Base-by-base conservation (phyloP, 371 early-diverging fungal species). In the Saksenaea oblongispora region DNA sequence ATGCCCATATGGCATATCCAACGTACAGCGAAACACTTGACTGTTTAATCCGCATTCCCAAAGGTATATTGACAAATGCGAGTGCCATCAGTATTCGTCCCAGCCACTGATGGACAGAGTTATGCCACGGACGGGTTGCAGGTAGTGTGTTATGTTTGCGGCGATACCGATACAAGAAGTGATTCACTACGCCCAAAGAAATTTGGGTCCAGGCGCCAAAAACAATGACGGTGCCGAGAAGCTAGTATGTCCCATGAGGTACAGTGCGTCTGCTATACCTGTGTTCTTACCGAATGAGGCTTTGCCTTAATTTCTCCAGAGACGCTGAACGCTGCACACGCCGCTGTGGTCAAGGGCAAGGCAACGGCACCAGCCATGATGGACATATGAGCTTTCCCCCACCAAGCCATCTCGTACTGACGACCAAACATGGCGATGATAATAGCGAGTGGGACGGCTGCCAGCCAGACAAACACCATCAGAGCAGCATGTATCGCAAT, bases 311-410 rank as follows among this genome's bases (percentile, higher is more conserved):
- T 26, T 14, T 62, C 36, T 15, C 69, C 66, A 10, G 68, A 54
- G n/a, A 65, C 64, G 34, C 31, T 39, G 60, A 77, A 70, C 4
- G 61, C 72, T 17, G 62, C 10, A 17, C 60, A 37, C 18, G 70
- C 70, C 8, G 68, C 69, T 10, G 58, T 53, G 0, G 72, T 69
- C 44, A 72, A 65, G 2, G 72, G 74, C 39, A 77, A 7, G 35
- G 65, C 59, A 17, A 63, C 78, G 15, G 60, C 56, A 11, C 56
- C 56, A 10, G 61, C 66, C 78, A 78, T 78, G 34, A 71, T 65
- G 13, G 57, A n/a, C 71, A 74, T 78, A 56, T 78, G 78, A 14
- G 67, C 71, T 56, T 72, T 74, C 7, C 61, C 61, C 55, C 75
- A 72, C 78, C 78, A 74, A 0, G 61, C 22, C 15, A 58, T 62